Percentiles rank a stretch among this genome's conserved stretches.
Conservation (phyloP, 2,329 filamentous ascomycete genomes). For the Talaromyces islandicus region DNA sequence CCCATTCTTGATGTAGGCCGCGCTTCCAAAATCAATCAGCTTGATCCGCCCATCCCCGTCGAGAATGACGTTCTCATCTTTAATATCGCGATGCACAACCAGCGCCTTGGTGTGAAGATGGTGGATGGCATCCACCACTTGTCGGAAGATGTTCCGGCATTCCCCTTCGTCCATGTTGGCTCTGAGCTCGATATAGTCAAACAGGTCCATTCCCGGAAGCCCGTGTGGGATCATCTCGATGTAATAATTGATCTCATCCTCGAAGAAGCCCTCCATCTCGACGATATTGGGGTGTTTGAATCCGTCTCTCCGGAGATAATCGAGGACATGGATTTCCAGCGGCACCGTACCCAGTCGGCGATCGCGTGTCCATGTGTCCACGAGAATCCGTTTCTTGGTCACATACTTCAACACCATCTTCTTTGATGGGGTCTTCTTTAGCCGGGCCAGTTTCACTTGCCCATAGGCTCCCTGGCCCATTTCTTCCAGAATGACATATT, state of each 20-base stretch:
- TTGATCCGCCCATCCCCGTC: slow-evolving; percentile 95
- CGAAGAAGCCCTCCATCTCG: slow-evolving; percentile 64
- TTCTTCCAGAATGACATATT: slow-evolving; percentile 90
- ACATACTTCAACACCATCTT: slow-evolving; percentile 97
- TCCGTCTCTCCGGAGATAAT: slow-evolving; percentile 75
- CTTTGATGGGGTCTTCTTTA: slow-evolving; percentile 67
- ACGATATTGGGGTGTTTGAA: slow-evolving; percentile 61
- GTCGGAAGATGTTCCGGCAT: slow-evolving; percentile 89
- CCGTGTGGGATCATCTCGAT: slow-evolving; percentile 96
- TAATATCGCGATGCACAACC: slow-evolving; percentile 96
- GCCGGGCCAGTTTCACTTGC: slow-evolving; percentile 88
- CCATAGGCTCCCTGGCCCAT: slow-evolving; percentile 98
- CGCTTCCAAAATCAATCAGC: slow-evolving; percentile 95
- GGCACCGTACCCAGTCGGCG: slow-evolving; percentile 89
- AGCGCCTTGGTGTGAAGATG: slow-evolving; percentile 86
- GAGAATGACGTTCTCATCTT: slow-evolving; percentile 95
- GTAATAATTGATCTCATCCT: slow-evolving; percentile 75
- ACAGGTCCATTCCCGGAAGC: slow-evolving; percentile 93
- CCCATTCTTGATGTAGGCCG: slow-evolving; percentile 95
- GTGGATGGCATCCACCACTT: slow-evolving; percentile 82
- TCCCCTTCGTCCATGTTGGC: slow-evolving; percentile 95
- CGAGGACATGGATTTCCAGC: slow-evolving; percentile 91
- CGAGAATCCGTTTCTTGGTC: slow-evolving; percentile 90
- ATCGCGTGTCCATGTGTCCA: slow-evolving; percentile 97
- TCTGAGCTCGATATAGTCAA: slow-evolving; percentile 95